Conservation (phyloP, 2,329 filamentous ascomycete genomes). For the Alternaria brassicae region DNA sequence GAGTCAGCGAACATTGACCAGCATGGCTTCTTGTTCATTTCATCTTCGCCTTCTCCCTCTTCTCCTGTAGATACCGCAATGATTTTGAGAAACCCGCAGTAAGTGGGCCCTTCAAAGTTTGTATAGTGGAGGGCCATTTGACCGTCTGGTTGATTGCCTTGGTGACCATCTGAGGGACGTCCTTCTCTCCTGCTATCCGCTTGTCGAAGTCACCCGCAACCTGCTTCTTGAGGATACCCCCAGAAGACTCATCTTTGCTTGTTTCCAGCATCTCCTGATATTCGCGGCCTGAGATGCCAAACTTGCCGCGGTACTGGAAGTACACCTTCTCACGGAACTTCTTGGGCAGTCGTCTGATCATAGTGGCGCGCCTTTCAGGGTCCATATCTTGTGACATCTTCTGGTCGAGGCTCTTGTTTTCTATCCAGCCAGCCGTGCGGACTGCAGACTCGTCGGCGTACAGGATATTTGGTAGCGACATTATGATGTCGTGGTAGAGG, state of each 20-base stretch:
- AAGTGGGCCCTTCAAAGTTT: constrained; percentile 82
- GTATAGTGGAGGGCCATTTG: constrained; percentile 87
- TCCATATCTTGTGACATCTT: constrained; percentile 89
- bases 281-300: constrained; percentile 80
- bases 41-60: constrained; percentile 60
- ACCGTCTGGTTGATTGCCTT: constrained; percentile 86
- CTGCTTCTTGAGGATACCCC: constrained; percentile 69
- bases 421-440: constrained; percentile 65
- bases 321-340: constrained; percentile 89
- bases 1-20: not conserved
- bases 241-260: constrained; percentile 71
- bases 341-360: constrained; percentile 89
- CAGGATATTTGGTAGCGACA: constrained; percentile 84
- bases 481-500: constrained; percentile 87
- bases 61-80: constrained; percentile 81
- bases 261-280: constrained; percentile 85
- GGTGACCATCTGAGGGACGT: constrained; percentile 74
- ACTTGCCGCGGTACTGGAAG: constrained; percentile 93
- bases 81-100: constrained; percentile 77
- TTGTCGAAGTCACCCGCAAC: constrained; percentile 86
- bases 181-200: constrained; percentile 76
- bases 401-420: constrained; percentile 65
- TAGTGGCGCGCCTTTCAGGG: constrained; percentile 86
- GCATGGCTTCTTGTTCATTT: constrained; percentile 19
- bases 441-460: constrained; percentile 72